These are phyloP conservation scores for Yarrowia bubula DNA, from an alignment of 805 yeast genomes.

Conservation along the genomic window DNA sequence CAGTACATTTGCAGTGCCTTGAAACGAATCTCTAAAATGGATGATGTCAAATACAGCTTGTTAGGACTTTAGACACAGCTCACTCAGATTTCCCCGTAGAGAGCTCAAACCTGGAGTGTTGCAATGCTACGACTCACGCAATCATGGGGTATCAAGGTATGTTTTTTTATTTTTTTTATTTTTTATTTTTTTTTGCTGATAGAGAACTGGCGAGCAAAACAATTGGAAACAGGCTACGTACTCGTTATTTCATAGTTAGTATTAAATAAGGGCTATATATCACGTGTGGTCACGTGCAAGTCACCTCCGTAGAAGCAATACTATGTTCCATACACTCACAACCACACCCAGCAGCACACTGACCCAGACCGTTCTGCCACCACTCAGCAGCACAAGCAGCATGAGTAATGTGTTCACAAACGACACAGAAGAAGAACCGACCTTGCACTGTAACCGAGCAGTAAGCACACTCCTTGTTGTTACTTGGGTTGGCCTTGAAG, in stretches of 20 bases:
- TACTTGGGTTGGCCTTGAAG: conserved; percentile 29
- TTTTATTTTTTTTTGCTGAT: too few species aligned
- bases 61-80: too few species aligned
- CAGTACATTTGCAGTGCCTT: too few species aligned
- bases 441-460: conserved; percentile 64
- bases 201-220: too few species aligned
- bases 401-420: conserved; percentile 79
- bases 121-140: too few species aligned
- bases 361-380: conserved; percentile 60
- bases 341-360: conserved; percentile 86
- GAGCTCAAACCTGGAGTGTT: too few species aligned
- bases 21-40: too few species aligned
- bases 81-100: too few species aligned
- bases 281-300: not conserved
- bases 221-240: too few species aligned
- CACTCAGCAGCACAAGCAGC: conserved; percentile 74
- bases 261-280: not conserved
- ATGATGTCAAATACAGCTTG: too few species aligned
- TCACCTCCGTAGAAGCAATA: not conserved
- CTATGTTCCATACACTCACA: conserved; percentile 51
- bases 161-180: too few species aligned
- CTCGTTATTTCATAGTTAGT: conserved; percentile 6
- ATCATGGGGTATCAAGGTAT: too few species aligned
- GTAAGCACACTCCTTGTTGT: conserved; percentile 50
- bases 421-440: conserved; percentile 62